A percentile compares a stretch with the other conserved stretches of the same genome.
Conservation (phyloP, 2,329 filamentous ascomycete species). For the Fusarium paranaense region DNA sequence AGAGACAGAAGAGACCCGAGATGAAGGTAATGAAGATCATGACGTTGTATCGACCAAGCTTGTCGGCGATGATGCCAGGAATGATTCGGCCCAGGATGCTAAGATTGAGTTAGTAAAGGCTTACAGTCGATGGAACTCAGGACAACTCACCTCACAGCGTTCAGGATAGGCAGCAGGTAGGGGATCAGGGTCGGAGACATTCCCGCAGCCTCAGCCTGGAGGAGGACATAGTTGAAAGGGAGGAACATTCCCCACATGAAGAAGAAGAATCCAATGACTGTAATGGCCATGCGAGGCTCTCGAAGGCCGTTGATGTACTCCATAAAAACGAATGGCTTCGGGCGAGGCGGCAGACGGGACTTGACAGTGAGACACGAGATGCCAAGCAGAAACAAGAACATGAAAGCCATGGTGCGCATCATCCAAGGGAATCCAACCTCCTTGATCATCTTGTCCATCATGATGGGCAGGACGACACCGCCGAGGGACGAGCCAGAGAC, state of each 20-base stretch:
- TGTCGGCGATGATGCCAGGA: slow-evolving; percentile 61
- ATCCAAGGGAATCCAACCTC: slow-evolving; percentile 60
- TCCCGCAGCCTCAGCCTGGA: slow-evolving; percentile 59
- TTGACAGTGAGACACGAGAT: slow-evolving; percentile 51
- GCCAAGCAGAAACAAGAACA: slow-evolving; percentile 54
- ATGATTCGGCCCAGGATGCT: slow-evolving; percentile 65
- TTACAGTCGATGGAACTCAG: not conserved
- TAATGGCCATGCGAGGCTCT: slow-evolving; percentile 59
- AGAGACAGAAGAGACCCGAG: slow-evolving; percentile 58
- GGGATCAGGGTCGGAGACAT: slow-evolving; percentile 55
- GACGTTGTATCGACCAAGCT: slow-evolving; percentile 59
- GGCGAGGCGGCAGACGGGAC: slow-evolving; percentile 58
- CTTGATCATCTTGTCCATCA: slow-evolving; percentile 66
- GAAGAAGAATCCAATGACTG: slow-evolving; percentile 61
- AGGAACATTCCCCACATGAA: slow-evolving; percentile 68
- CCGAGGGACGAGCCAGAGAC: slow-evolving; percentile 66
- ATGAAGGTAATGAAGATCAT: slow-evolving; percentile 64
- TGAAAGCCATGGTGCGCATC: slow-evolving; percentile 60
- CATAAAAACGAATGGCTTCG: slow-evolving; percentile 55
- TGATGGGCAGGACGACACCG: slow-evolving; percentile 70
- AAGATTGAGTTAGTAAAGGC: slow-evolving; percentile 13
- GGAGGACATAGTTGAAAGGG: slow-evolving; percentile 64
- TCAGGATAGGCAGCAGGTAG: slow-evolving; percentile 69
- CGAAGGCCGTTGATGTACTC: slow-evolving; percentile 61
- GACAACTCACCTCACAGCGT: slow-evolving; percentile 58